Conservation (phyloP, 805 yeast species). For the Brettanomyces anomalus region DNA sequence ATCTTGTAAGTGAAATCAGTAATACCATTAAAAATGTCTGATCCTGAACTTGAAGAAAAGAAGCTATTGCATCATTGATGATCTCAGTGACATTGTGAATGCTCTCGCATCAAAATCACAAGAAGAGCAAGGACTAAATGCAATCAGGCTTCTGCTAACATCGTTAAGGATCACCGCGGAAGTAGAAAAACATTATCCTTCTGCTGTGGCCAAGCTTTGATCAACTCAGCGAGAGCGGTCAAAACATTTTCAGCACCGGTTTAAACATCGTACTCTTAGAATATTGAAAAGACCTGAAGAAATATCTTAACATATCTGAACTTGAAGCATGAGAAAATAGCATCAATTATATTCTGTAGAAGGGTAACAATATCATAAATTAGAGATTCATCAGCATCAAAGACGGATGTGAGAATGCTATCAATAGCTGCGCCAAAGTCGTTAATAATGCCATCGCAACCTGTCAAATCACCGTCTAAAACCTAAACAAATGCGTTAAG, state of each 20-base stretch:
- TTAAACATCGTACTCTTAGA: background rate
- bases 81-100: slow-evolving; percentile 1
- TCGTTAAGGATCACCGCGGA: background rate
- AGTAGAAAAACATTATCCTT: background rate
- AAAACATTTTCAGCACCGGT: background rate
- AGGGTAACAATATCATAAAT: background rate
- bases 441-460: slow-evolving; percentile 1
- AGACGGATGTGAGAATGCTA: background rate
- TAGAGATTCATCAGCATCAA: background rate
- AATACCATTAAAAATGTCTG: background rate
- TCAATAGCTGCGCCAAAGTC: slow-evolving; percentile 1
- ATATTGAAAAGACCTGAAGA: background rate
- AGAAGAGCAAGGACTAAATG: background rate
- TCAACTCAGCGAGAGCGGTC: background rate
- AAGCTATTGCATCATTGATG: background rate
- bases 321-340: background rate
- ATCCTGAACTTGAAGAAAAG: background rate
- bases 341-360: background rate
- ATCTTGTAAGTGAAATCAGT: background rate
- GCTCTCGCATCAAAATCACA: background rate
- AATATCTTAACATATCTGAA: background rate
- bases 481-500: background rate
- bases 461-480: background rate
- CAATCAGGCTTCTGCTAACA: background rate
- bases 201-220: background rate